Conservation (phyloP, 352 stramenopile genomes). For the Lagenidium giganteum region DNA sequence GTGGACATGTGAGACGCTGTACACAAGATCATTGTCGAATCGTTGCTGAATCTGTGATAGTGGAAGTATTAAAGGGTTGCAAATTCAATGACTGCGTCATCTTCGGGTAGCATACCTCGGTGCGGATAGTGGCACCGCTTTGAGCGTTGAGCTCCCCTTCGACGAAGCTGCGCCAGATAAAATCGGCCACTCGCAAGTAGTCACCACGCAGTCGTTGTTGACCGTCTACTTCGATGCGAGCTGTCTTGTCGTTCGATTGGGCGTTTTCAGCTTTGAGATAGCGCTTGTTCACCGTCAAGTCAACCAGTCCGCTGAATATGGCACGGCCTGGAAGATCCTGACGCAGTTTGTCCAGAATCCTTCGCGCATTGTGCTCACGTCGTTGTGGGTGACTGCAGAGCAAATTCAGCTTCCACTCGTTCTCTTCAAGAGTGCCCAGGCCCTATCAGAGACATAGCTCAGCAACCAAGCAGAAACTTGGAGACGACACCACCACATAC, state of each 20-base stretch:
- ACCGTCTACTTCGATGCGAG: not conserved
- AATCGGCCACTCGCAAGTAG: not conserved
- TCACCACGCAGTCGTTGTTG: not conserved
- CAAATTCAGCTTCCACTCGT: constrained; percentile 1
- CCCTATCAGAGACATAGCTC: not conserved
- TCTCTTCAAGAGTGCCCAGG: constrained; percentile 10
- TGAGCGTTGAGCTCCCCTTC: not conserved
- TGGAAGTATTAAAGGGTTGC: too few relatives aligned
- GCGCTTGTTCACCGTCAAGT: not conserved
- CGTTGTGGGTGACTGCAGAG: not conserved
- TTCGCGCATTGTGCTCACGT: not conserved
- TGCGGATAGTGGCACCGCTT: not conserved
- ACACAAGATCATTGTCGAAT: not conserved
- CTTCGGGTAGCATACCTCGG: not conserved
- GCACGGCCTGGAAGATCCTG: not conserved
- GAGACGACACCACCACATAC: not conserved
- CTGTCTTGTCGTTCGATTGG: not conserved
- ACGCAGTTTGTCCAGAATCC: not conserved
- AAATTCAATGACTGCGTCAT: too few relatives aligned
- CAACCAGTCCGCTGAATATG: not conserved
- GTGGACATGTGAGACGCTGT: not conserved
- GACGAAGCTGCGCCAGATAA: not conserved
- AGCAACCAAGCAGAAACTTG: not conserved
- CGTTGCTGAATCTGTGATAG: not conserved
- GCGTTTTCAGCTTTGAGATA: not conserved